Base-by-base conservation (phyloP, 495 filamentous ascomycete species). In the Penicillium ochrochloron region DNA sequence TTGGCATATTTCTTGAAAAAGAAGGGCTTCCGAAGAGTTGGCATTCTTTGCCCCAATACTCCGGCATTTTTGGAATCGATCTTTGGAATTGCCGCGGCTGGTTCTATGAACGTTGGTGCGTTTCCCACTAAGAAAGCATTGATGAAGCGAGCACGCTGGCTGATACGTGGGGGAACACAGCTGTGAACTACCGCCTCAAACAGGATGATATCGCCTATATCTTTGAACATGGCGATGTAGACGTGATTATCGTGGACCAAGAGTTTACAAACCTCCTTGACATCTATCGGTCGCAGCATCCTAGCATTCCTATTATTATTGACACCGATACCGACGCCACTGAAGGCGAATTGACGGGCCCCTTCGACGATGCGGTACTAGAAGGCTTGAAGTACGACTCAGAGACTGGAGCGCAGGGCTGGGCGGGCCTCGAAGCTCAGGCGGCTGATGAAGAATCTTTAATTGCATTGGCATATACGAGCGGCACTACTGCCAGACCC, bases 51-150 rank as follows among this genome's bases (percentile, higher is more conserved):
- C 23, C 89, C 96, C 1, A 99, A 99, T 73, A 99, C 95, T 6
- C 95, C 95, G 3, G 95, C 93, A 0, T 97, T 97, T 73, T 79
- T 98, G 21, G 94, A 98, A 76, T 83, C 86, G 2, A 89, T 97
- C 54, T 99, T 93, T 69, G 95, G 91, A 7, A 91, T 97, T 70
- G 88, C 86, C 2, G 95, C 93, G 25, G 93, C 92, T 3, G 93
- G 93, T 9, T 92, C 80, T 11, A 84, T 96, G 11, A 89, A 92
- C 66, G 88, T 96, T 63, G 87, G 84, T 87, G 68, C 61, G 70
- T 17, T 23, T 31, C 29, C 23, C 33, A 50, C 14, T n/a, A 39
- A 56, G 1, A 11, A 23, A 17, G 60, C 14, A 11, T 8, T 33
- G 17, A 14, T 5, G 25, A n/a, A 15, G 14, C 4, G 34, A 46